Evolutionary conservation across 2,329 filamentous ascomycete species (phyloP), one percentile per base, ranked within the genome.

Genomic region (Magnaporthales sp.): DNA sequence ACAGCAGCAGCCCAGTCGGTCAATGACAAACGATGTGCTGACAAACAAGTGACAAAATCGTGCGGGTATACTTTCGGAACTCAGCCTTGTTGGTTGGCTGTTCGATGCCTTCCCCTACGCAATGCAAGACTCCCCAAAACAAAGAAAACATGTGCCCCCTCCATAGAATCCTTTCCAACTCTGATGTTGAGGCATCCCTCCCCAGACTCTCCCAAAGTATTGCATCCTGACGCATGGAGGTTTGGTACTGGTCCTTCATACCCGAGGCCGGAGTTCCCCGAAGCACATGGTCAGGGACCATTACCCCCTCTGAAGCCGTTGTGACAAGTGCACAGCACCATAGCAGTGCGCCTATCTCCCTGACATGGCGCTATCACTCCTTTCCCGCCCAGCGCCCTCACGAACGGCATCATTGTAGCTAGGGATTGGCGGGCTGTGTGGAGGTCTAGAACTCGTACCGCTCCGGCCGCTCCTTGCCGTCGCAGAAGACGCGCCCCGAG

Each of bases 401-500:
- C 80, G 78, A 58, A 93, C 82, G 1, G 91, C 92, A 68, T 91
- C 91, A 75, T 88, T 91, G 74, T 96, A 96, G 72, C 87, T 93
- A 2, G 92, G 92, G 69, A 95, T 93, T 0, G 92, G 91, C 27
- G 91, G 89, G 26, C 74, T 31, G 67, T 65, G 31, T 63, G 74
- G 70, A 32, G 70, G 71, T 22, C 27, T 54, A 38, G 63, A 26
- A 71, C 65, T 58, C 71, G 68, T 2, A 65, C 56, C 38, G 19
- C n/a, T n/a, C n/a, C n/a, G n/a, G n/a, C n/a, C n/a, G n/a, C 38
- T 51, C 38, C 38, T 13, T 0, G 74, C 66, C 0, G 82, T 80
- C 0, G 79, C 77, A 70, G 82, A 73, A 1, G 86, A 86, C 62
- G 76, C 77, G 3, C 81, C 82, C 26, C 84, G 80, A 68, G 78